phyloP scores from a whole-genome alignment of 352 stramenopile species.

The Achlya hypogyna region DNA sequence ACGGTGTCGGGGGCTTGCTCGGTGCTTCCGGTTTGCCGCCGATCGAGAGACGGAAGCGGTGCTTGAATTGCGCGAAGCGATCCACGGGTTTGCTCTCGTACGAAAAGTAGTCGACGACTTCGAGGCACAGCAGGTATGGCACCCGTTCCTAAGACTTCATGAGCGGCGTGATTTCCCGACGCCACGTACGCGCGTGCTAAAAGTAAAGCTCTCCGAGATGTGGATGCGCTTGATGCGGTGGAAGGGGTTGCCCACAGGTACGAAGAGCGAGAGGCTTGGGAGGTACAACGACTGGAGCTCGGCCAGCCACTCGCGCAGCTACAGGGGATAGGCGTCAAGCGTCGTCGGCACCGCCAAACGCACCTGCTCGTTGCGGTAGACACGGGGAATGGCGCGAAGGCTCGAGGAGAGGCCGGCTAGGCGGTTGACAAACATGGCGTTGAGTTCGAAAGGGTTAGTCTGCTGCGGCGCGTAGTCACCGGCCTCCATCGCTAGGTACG shows the following conservation, averaged over 20 bases:
- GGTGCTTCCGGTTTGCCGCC: neutral
- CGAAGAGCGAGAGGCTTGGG: conserved; percentile 67
- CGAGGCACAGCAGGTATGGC: conserved; percentile 62
- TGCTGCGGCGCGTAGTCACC: conserved; percentile 3
- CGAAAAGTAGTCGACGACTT: conserved; percentile 63
- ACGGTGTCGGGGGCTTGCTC: conserved; percentile 7
- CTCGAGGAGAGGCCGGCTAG: conserved; percentile 72
- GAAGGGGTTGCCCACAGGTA: conserved; percentile 66
- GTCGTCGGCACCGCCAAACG: conserved; percentile 1
- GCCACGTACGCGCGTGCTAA: conserved; percentile 45
- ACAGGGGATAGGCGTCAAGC: neutral
- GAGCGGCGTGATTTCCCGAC: neutral
- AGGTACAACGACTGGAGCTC: conserved; percentile 61
- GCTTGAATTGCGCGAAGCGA: conserved; percentile 14
- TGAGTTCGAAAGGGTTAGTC: conserved; percentile 51
- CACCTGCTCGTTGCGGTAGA: conserved; percentile 60
- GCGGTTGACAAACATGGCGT: conserved; percentile 54
- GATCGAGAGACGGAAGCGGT: conserved; percentile 16
- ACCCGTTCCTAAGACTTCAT: conserved; percentile 51
- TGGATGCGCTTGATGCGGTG: conserved; percentile 72
- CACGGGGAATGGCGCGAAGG: conserved; percentile 44
- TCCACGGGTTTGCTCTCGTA: conserved; percentile 32
- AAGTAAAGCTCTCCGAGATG: conserved; percentile 72
- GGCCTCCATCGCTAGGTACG: neutral
- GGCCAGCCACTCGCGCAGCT: conserved; percentile 58